Evolutionary conservation across 805 yeast species (phyloP), one percentile per base, ranked within the genome.

Genomic region (Candida piceae): DNA sequence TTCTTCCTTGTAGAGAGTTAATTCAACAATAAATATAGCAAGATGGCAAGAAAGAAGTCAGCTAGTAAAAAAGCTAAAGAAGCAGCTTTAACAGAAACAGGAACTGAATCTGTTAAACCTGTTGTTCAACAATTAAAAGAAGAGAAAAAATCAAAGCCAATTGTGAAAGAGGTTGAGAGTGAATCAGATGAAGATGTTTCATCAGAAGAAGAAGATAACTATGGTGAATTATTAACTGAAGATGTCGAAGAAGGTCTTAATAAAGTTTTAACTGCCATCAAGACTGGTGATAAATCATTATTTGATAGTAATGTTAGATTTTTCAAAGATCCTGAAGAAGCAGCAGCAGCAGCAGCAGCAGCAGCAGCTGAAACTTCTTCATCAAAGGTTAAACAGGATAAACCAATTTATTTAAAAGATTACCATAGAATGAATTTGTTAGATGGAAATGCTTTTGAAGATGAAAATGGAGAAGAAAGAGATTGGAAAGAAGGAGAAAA

Each of bases 181-280:
- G 17, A 26, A 13, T 10, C 5, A n/a, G 29, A 20, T 18, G 7
- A 6, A 16, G 25, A 22, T 16, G 58, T 50, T 3, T 66, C 65
- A 13, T 61, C 68, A n/a, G 95, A 86, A 55, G 87, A 79, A 4
- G 98, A 90, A 62, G 98, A 93, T 56, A 96, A 89, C 42, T 80
- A 60, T 48, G 98, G 96, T 35, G 95, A 88, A 21, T 66, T 93
- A 34, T 70, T 86, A 36, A 90, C 97, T 0, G 87, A 77, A 32
- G 88, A 84, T 34, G 85, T 93, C 8, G 97, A 93, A 45, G 60
- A 69, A 15, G 94, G 94, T 17, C 79, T 93, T 46, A 68, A 72
- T 35, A 70, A 78, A 29, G 95, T 93, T 3, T 60, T 93, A 34
- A 53, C 64, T 13, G 83, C 96, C 0, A 72, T 93, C 41, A 78